Evolutionary conservation across 164 flowering plant genomes (phyloP), one percentile per base, ranked within the genome.

Genomic region (Macadamia tetraphylla): DNA sequence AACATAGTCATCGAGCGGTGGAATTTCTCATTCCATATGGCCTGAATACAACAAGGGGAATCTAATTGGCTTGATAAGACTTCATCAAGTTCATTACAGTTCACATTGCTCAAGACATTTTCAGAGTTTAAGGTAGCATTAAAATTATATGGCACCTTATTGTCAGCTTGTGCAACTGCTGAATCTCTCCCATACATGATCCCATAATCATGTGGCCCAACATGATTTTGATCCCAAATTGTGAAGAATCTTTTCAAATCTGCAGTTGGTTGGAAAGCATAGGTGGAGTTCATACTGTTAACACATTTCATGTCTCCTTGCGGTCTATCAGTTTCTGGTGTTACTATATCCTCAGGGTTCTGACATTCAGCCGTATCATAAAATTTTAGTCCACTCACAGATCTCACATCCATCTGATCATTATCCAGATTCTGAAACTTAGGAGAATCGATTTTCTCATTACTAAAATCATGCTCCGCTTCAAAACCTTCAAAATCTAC

Each of bases 401-500:
- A 57, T 31, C 30, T 31, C 23, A 12, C 59, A 18, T 60, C 60
- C 56, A 30, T 29, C 49, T 48, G 15, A 74, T 64, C 73, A 7
- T 51, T 46, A 65, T 66, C 64, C 52, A 52, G 14, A 71, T 62
- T 60, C 61, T 69, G 81, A 58, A 32, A 48, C 62, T 73, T 62
- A 14, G 60, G 29, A n/a, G 58, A 42, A 29, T 17, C 43, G 40
- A 55, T 65, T 62, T 66, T 32, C 14, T 12, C 44, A 66, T 49
- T 62, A 12, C 31, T 62, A 12, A 58, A 60, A 63, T 60, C 69
- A 62, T 71, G 74, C 1, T 69, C 69, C 35, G 14, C 75, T 71
- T 75, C 79, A 61, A 44, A 74, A 9, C 64, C 70, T 23, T 75
- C 76, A 49, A 70, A 77, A 67, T 75, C 76, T 71, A 71, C 31